phyloP scores from a whole-genome alignment of 1,139 yeast genomes.

The Candida sp. region DNA sequence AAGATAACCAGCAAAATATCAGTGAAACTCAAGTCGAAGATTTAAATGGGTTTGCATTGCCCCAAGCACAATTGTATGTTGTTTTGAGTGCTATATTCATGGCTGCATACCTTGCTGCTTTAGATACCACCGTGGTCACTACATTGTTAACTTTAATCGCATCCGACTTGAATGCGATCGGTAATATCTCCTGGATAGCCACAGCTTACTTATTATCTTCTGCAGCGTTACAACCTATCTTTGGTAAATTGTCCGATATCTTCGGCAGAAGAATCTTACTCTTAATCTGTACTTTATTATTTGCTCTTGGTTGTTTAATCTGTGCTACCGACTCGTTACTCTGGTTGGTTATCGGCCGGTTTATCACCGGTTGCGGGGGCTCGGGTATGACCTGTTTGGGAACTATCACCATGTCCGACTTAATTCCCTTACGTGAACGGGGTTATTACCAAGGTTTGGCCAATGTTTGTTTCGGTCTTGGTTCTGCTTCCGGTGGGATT shows the following conservation, averaged over 20 bases:
- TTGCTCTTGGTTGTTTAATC: conserved; percentile 38
- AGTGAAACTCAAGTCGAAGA: conserved; percentile 13
- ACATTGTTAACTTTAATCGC: conserved; percentile 41
- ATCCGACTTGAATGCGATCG: conserved; percentile 38
- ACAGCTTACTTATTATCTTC: conserved; percentile 40
- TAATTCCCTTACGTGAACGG: conserved; percentile 49
- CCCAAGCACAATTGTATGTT: conserved; percentile 24
- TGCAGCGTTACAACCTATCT: conserved; percentile 62
- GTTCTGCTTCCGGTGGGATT: conserved; percentile 56
- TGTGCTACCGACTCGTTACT: conserved; percentile 37
- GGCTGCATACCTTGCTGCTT: conserved; percentile 41
- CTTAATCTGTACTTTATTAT: conserved; percentile 31
- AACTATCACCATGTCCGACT: conserved; percentile 50
- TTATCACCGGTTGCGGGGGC: conserved; percentile 57
- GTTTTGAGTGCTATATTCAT: conserved; percentile 34
- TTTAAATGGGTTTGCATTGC: conserved; percentile 29
- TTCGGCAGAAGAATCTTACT: conserved; percentile 64
- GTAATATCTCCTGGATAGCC: conserved; percentile 47
- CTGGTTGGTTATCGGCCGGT: conserved; percentile 56
- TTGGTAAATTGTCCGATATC: conserved; percentile 83
- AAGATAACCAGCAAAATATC: conserved; percentile 3
- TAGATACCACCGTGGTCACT: conserved; percentile 44
- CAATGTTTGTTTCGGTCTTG: conserved; percentile 46
- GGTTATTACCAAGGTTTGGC: conserved; percentile 53
- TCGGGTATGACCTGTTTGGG: conserved; percentile 51